Evolutionary conservation across 352 stramenopile genomes (phyloP), one percentile per base, ranked within the genome.

Genomic region (Pythium aquatile): DNA sequence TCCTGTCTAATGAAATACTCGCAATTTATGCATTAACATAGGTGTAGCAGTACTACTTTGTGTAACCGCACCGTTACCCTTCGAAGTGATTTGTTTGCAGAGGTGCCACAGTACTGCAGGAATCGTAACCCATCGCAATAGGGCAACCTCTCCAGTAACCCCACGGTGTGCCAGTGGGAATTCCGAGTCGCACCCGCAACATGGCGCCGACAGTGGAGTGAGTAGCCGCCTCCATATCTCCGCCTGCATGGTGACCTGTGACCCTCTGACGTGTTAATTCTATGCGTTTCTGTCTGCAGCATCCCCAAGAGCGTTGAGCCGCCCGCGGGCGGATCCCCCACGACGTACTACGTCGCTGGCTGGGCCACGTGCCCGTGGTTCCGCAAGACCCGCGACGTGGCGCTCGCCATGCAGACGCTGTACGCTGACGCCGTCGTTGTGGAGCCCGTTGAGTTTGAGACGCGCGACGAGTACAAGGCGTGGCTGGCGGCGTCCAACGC

Each of bases 311-410:
- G 76, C 51, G 65, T 87, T 29, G 55, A 56, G 61, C 49, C 24
- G 47, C 17, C 66, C 7, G 53, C 48, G 51, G 59, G 57, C 28
- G 69, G 63, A 48, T 70, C 62, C 7, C 63, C 66, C n/a, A 69
- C 72, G 29, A 83, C 66, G 26, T 89, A 85, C 70, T 76, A 91
- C 68, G 71, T 93, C 66, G 77, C 81, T 24, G 84, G 84, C n/a
- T 93, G 84, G 84, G 75, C 63, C 52, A 78, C 76, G 54, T 91
- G 84, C 79, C 59, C 61, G 62, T 79, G 53, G 49, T 93, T 75
- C 64, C 58, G 79, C 48, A 90, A 88, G 66, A 66, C 82, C n/a
- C 56, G 51, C 20, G 82, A 90, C 46, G 80, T 93, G 56, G 79
- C 67, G 24, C 40, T 65, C 32, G 80, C 82, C 49, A 91, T 93